A percentile compares a stretch with the other conserved stretches of the same genome.
Conservation (phyloP, 768 basidiomycete genomes). For the Multifurca ochricompacta region DNA sequence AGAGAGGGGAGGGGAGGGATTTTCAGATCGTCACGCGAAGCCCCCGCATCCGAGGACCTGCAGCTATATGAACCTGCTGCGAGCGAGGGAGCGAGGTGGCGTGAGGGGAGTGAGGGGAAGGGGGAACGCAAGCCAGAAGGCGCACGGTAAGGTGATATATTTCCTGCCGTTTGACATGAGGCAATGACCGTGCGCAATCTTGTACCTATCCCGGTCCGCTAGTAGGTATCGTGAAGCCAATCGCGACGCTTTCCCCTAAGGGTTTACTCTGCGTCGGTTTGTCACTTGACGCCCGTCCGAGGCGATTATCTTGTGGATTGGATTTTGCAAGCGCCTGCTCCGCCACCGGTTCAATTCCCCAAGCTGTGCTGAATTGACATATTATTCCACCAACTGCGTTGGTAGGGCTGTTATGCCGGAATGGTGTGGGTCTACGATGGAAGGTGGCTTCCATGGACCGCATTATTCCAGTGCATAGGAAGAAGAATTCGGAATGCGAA, state of each 20-base stretch:
- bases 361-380: background rate
- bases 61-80: constrained; percentile 21
- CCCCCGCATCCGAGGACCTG: constrained; percentile 14
- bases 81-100: constrained; percentile 7
- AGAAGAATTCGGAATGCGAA: background rate
- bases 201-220: constrained; percentile 13
- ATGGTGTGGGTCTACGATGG: background rate
- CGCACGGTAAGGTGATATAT: constrained; percentile 11
- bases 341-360: background rate
- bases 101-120: constrained; percentile 4
- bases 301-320: constrained; percentile 12
- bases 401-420: background rate
- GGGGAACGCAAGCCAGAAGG: background rate
- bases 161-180: constrained; percentile 20
- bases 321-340: background rate
- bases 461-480: background rate
- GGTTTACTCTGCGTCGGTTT: constrained; percentile 10
- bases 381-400: background rate
- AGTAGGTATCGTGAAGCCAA: constrained; percentile 3
- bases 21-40: constrained; percentile 15
- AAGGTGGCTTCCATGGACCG: background rate
- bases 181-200: constrained; percentile 18
- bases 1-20: background rate
- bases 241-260: constrained; percentile 6
- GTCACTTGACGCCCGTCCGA: constrained; percentile 12